Base-by-base conservation (phyloP, 805 yeast genomes). In the Priceomyces fermenticarens region DNA sequence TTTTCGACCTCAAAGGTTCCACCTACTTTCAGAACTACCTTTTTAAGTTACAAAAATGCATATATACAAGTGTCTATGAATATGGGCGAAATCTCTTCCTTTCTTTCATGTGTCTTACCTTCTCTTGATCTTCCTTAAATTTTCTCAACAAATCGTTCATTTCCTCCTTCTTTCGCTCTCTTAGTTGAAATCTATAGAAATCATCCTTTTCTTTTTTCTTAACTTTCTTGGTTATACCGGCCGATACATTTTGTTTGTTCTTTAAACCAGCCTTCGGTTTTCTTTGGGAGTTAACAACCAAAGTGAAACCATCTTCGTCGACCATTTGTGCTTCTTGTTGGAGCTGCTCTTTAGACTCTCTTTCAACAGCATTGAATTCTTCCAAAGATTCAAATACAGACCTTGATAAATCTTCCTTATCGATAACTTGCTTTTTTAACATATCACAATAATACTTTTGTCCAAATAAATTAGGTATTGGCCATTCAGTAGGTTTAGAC, bases 131-230 rank as follows among this genome's bases (percentile, higher is more conserved):
- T 46, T 81, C 81, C 61, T 87, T 88, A 68, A 90, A 93, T 59
- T 89, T 88, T 42, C 64, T 71, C 57, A 93, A 72, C 57, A 93
- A 70, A 40, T 87, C 89, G 58, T 88, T 87, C 87, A 93, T 88
- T 63, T 91, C 96, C 47, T 76, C 79, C 72, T 93, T 93, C 76
- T 90, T 91, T 56, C 80, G 78, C 61, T 93, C 96, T 64, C 99
- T 82, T 51, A 93, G 78, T 70, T 93, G 99, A 79, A 90, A 93
- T 54, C 96, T 76, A 72, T 93, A 93, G 72, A 93, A 93, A 65
- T 95, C 98, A 50, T 77, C 75, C 70, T 90, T 88, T 54, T 87
- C 90, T 57, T 81, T 81, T 62, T 76, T 80, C 62, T 83, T 81
- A 66, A 75, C 70, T 61, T 78, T 84, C 39, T 71, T 65, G 44